Conservation (phyloP, 768 basidiomycete species). For the Mycena galopus region DNA sequence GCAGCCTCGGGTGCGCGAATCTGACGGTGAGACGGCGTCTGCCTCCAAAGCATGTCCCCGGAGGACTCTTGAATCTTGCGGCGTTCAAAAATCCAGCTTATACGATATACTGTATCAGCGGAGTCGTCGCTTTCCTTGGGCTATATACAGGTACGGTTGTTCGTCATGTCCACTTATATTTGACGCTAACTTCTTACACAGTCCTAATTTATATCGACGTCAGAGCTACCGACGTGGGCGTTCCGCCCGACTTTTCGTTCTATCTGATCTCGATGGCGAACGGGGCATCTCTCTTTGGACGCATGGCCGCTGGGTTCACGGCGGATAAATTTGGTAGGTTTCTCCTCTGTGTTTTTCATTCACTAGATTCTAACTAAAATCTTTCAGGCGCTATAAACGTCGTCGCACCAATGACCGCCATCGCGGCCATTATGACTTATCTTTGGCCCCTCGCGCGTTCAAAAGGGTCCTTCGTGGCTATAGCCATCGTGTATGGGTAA, state of each 20-base stretch:
- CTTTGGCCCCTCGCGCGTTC: slow-evolving; percentile 76
- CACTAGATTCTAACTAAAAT: neutral
- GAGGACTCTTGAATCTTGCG: slow-evolving; percentile 65
- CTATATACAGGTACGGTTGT: slow-evolving; percentile 65
- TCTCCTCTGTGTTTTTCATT: slow-evolving; percentile 1
- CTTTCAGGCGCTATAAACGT: slow-evolving; percentile 74
- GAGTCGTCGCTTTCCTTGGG: slow-evolving; percentile 72
- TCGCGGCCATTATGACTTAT: slow-evolving; percentile 72
- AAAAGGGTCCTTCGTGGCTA: slow-evolving; percentile 60
- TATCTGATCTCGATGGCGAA: slow-evolving; percentile 81
- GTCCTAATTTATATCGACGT: slow-evolving; percentile 77
- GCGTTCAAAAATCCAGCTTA: slow-evolving; percentile 61
- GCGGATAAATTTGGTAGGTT: slow-evolving; percentile 67
- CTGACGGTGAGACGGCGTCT: slow-evolving; percentile 61
- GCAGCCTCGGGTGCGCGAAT: slow-evolving; percentile 64
- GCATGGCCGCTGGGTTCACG: slow-evolving; percentile 65
- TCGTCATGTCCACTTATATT: neutral
- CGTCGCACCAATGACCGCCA: slow-evolving; percentile 71
- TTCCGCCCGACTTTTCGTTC: slow-evolving; percentile 66
- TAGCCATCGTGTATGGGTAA: slow-evolving; percentile 77
- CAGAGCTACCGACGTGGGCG: slow-evolving; percentile 64
- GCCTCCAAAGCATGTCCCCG: slow-evolving; percentile 62
- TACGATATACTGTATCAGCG: slow-evolving; percentile 68
- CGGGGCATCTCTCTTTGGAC: slow-evolving; percentile 72
- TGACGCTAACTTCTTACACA: slow-evolving; percentile 47